Evolutionary conservation across 768 basidiomycete species (phyloP), one percentile per base, ranked within the genome.

Genomic region (Gloeostereum incarnatum): DNA sequence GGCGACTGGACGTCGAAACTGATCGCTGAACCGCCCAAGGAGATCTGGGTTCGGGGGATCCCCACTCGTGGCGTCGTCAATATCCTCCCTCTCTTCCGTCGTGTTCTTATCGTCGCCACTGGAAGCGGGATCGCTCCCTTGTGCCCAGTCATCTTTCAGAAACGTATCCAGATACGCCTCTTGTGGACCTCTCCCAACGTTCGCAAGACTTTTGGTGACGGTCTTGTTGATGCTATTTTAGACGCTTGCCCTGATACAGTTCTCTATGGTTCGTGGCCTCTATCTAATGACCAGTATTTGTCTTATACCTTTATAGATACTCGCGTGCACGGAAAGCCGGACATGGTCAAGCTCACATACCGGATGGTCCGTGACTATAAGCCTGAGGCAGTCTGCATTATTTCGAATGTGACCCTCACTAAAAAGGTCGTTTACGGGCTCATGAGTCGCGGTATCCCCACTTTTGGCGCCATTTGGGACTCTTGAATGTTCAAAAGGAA

Each of bases 101-200:
- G 63, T 24, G 57, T 74, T 17, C 64, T 75, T 20, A 56, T 75
- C 32, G 72, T 75, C 22, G 73, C 73, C 9, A 76, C 73, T 1
- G 73, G 73, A 3, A 64, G 60, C 11, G 73, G 71, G 13, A 75
- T 76, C 30, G 73, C n/a, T n/a, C n/a, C n/a, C n/a, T n/a, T n/a
- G n/a, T n/a, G n/a, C n/a, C n/a, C n/a, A n/a, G n/a, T n/a, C n/a
- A 56, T 66, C 24, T 46, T 65, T 29, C 59, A 51, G 23, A 53
- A 57, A 38, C 48, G 49, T 8, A 46, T 57, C 10, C 56, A 57
- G 1, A 60, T 60, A 40, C 51, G 56, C 26, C 50, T 66, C 13
- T 54, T 67, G 9, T 65, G 65, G 63, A 62, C 62, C 1, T 56
- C 62, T 11, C 61, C 62, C 2, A 56, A 66, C 40, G 61, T 63